Base-by-base conservation (phyloP, 2,329 filamentous ascomycete genomes). In the Colletotrichum neosansevieriae region DNA sequence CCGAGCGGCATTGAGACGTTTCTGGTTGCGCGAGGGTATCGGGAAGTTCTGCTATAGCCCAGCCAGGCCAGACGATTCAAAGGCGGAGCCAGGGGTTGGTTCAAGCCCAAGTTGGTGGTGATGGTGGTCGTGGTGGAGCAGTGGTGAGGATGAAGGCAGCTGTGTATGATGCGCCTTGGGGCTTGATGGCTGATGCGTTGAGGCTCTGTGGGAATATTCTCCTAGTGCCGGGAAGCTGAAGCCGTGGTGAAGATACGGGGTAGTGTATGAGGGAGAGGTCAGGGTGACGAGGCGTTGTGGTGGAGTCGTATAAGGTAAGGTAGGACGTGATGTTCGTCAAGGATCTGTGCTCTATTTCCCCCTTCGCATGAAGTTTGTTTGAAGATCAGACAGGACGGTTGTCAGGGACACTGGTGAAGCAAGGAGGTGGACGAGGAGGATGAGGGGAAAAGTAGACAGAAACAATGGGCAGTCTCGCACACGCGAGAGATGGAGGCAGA, bases 1-100 rank as follows among this genome's bases (percentile, higher is more conserved):
- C 78, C 82, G 84, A 81, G 80, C 84, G 81, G 79, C 81, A 84
- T 83, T 74, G 74, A 78, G 73, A 70, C 77, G 75, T 76, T 74
- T 77, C 73, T 62, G 71, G 63, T 70, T 71, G 63, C 19, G 50
- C 44, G 50, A 61, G 21, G 57, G 63, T 67, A 19, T 61, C 67
- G 67, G 50, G 51, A 11, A 9, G 13, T 11, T 62, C 56, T 67
- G 63, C 63, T 68, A 60, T 65, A 65, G 65, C 45, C 65, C 54
- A 65, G 65, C 34, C 61, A 44, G 38, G 60, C 32, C 29, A 54
- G 65, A 60, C 21, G 21, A 67, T 38, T 53, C 50, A 60, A 68
- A 54, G 49, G 53, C 47, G 36, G 47, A 59, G 54, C 49, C 65
- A 47, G 65, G 61, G 65, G 29, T 58, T 58, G 60, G 24, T 44